Conservation (phyloP, 2,329 filamentous ascomycete genomes). For the Macrophomina phaseolina region DNA sequence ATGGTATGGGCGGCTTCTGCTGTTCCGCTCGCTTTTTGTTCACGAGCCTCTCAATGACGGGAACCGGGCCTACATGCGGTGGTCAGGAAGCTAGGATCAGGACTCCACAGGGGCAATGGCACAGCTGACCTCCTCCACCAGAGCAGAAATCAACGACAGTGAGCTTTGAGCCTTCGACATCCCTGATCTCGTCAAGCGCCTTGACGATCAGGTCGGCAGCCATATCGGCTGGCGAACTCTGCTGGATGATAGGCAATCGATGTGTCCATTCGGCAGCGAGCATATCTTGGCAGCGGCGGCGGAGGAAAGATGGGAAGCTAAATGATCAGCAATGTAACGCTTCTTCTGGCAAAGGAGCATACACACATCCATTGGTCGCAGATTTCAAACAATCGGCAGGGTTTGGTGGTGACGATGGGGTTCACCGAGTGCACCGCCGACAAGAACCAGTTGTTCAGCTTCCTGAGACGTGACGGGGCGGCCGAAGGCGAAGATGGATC, state of each 20-base stretch:
- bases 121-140: constrained; percentile 65
- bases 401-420: constrained; percentile 8
- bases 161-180: constrained; percentile 44
- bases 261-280: constrained; percentile 69
- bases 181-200: constrained; percentile 31
- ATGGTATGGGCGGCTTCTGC: constrained; percentile 39
- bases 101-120: background rate
- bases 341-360: background rate
- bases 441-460: constrained; percentile 6
- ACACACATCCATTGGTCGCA: constrained; percentile 38
- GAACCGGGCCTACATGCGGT: constrained; percentile 39
- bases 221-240: constrained; percentile 62
- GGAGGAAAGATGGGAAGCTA: constrained; percentile 71
- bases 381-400: constrained; percentile 39
- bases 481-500: background rate
- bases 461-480: background rate
- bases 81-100: background rate
- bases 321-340: background rate
- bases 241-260: constrained; percentile 63
- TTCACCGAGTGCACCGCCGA: background rate
- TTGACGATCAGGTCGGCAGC: constrained; percentile 63
- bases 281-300: constrained; percentile 68
- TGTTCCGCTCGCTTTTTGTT: constrained; percentile 34
- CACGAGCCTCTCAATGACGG: constrained; percentile 43
- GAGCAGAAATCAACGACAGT: constrained; percentile 78